A percentile compares a stretch with the other conserved stretches of the same genome.
phyloP scores from a whole-genome alignment of 768 basidiomycete genomes.

The Cystoderma amianthinum region DNA sequence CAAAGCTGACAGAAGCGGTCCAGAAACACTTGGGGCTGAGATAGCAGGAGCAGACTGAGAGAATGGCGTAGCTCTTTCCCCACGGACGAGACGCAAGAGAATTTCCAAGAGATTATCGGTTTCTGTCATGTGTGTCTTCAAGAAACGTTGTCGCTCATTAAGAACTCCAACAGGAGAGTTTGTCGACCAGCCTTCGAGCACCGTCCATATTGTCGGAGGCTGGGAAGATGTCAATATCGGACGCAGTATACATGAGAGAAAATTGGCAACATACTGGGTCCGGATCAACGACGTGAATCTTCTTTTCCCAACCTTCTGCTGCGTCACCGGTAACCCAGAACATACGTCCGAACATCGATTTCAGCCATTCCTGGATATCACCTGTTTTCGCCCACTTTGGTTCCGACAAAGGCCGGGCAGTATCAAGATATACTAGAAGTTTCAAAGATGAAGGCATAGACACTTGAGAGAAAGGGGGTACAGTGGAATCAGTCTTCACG shows the following conservation, averaged over 20 bases:
- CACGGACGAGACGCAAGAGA: conserved; percentile 83
- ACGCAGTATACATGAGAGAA: neutral
- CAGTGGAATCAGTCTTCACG: conserved; percentile 45
- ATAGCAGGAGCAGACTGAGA: conserved; percentile 56
- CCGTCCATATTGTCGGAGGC: conserved; percentile 89
- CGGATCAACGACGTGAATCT: conserved; percentile 87
- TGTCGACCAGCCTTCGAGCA: conserved; percentile 85
- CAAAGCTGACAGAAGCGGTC: conserved; percentile 65
- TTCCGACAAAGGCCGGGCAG: conserved; percentile 82
- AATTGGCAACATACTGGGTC: conserved; percentile 72
- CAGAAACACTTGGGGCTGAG: conserved; percentile 55
- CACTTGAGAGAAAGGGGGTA: conserved; percentile 67
- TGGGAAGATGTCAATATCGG: conserved; percentile 20
- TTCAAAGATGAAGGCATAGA: conserved; percentile 47
- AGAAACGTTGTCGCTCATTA: conserved; percentile 80
- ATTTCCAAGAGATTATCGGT: conserved; percentile 91
- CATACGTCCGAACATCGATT: conserved; percentile 82
- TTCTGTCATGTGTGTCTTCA: conserved; percentile 82
- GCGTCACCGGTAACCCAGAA: conserved; percentile 82
- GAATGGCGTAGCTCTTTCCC: conserved; percentile 73
- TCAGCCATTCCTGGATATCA: conserved; percentile 90
- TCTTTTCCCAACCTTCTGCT: conserved; percentile 91
- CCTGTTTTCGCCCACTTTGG: conserved; percentile 97
- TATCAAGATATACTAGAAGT: conserved; percentile 80
- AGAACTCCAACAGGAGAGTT: conserved; percentile 73